Percentiles rank a stretch among this genome's conserved stretches.
Conservation (phyloP, 106 monocot genomes). For the Acorus gramineus region DNA sequence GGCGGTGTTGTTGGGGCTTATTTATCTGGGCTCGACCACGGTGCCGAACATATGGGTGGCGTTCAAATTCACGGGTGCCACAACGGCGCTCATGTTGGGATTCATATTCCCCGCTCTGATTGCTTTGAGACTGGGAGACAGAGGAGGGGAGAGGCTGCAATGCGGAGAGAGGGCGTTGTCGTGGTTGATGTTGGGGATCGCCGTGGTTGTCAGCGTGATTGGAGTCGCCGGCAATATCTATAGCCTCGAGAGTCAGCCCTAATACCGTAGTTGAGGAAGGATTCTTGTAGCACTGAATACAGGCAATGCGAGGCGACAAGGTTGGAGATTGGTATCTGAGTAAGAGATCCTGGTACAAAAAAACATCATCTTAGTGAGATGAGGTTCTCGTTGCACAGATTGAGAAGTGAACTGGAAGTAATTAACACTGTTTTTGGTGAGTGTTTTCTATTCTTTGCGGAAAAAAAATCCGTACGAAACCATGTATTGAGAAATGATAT, state of each 20-base stretch:
- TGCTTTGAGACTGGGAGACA: slow-evolving; percentile 48
- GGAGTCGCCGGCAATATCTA: slow-evolving; percentile 69
- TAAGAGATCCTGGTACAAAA: too few relatives aligned
- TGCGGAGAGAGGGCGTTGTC: slow-evolving; percentile 34
- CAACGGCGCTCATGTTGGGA: slow-evolving; percentile 60
- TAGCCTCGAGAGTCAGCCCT: slow-evolving; percentile 36
- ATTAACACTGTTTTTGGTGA: too few relatives aligned
- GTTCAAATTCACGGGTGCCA: slow-evolving; percentile 88
- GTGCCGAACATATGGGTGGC: slow-evolving; percentile 91
- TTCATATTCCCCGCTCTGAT: slow-evolving; percentile 80
- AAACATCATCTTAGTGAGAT: too few relatives aligned
- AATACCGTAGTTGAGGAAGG: not conserved
- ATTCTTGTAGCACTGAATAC: too few relatives aligned
- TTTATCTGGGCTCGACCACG: slow-evolving; percentile 63
- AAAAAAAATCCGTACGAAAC: too few relatives aligned
- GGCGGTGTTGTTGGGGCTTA: slow-evolving; percentile 31
- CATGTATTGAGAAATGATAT: too few relatives aligned
- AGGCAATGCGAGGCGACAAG: too few relatives aligned
- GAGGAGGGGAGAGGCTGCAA: slow-evolving; percentile 30
- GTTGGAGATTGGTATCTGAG: too few relatives aligned
- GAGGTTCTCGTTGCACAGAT: too few relatives aligned
- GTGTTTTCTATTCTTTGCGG: too few relatives aligned
- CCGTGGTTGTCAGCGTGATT: slow-evolving; percentile 46
- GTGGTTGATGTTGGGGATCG: slow-evolving; percentile 54
- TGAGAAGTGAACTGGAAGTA: too few relatives aligned